Base-by-base conservation (phyloP, 495 filamentous ascomycete genomes). In the Aspergillus funiculosus region DNA sequence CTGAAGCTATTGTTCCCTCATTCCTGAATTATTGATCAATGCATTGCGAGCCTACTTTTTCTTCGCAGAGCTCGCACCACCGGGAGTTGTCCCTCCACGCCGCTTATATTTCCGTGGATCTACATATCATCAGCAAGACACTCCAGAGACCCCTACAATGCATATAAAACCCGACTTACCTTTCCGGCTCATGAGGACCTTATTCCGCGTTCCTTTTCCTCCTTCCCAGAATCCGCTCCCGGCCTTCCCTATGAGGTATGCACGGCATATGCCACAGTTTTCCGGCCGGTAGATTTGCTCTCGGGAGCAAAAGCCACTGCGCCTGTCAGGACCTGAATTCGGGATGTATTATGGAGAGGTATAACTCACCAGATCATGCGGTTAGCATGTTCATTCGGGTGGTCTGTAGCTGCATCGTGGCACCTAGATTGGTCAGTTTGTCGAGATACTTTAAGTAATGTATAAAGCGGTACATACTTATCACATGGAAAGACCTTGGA, bases 221-320 rank as follows among this genome's bases (percentile, higher is more conserved):
- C 89, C 89, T 66, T 95, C 89, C 89, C 89, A 95, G 60, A 87
- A 95, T 6, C 88, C 89, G 45, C 70, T 79, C 0, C 85, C 83
- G 18, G 67, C 71, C 51, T 78, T 80, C 4, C 86, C 81, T n/a
- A 88, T 71, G 1, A 95, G 74, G 15, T 68, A 73, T n/a, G 81
- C 66, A 50, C 79, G 83, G 59, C 89, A 95, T 38, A 89, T 78
- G 0, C 69, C 75, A 54, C 89, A 95, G 38, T 84, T 83, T 55
- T 94, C 87, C 0, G 84, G 82, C 27, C 80, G 66, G 61, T 86
- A 95, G 44, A 83, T 83, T 72, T 92, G 86, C 67, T 95, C 89
- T 39, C 89, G 66, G 10, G 81, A 86, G 58, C 86, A 91, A 61
- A 74, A 85, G 17, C 86, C 86, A 61, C 68, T 71, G 36, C n/a